These are phyloP conservation scores for Austroboletus niveus DNA, from an alignment of 1,284 basidiomycete genomes.

Conservation along the genomic window DNA sequence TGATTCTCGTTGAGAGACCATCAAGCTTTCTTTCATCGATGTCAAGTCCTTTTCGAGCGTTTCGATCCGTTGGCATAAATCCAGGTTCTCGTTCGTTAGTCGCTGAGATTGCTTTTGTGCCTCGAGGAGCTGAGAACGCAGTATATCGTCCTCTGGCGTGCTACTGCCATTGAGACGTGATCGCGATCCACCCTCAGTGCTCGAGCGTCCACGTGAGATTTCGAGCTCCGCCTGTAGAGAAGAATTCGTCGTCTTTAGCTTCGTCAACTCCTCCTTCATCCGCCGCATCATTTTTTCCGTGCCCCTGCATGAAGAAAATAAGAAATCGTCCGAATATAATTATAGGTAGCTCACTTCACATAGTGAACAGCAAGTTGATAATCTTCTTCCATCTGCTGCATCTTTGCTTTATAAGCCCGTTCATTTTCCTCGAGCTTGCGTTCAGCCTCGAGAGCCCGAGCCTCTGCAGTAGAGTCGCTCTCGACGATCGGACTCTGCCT, in stretches of 20 bases:
- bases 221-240: slow-evolving; percentile 82
- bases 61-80: slow-evolving; percentile 73
- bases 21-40: slow-evolving; percentile 69
- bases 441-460: slow-evolving; percentile 65
- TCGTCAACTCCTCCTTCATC: slow-evolving; percentile 93
- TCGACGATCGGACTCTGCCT: slow-evolving; percentile 46
- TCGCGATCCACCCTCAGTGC: slow-evolving; percentile 56
- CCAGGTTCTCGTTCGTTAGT: slow-evolving; percentile 69
- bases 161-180: slow-evolving; percentile 73
- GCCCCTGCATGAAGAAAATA: slow-evolving; percentile 57
- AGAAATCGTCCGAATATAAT: slow-evolving; percentile 9
- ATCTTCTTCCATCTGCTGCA: slow-evolving; percentile 90
- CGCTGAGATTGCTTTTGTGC: slow-evolving; percentile 72
- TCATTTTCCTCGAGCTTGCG: slow-evolving; percentile 79
- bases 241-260: slow-evolving; percentile 81
- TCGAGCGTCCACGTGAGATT: slow-evolving; percentile 52
- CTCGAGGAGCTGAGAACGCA: slow-evolving; percentile 68
- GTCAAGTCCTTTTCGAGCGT: slow-evolving; percentile 74
- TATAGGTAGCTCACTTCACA: slow-evolving; percentile 68
- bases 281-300: slow-evolving; percentile 99
- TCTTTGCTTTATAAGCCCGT: slow-evolving; percentile 67
- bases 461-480: slow-evolving; percentile 45
- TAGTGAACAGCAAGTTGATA: slow-evolving; percentile 92
- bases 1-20: slow-evolving; percentile 70
- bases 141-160: slow-evolving; percentile 74